phyloP scores from a whole-genome alignment of 2,329 filamentous ascomycete genomes.

The Trematosphaeria pertusa region DNA sequence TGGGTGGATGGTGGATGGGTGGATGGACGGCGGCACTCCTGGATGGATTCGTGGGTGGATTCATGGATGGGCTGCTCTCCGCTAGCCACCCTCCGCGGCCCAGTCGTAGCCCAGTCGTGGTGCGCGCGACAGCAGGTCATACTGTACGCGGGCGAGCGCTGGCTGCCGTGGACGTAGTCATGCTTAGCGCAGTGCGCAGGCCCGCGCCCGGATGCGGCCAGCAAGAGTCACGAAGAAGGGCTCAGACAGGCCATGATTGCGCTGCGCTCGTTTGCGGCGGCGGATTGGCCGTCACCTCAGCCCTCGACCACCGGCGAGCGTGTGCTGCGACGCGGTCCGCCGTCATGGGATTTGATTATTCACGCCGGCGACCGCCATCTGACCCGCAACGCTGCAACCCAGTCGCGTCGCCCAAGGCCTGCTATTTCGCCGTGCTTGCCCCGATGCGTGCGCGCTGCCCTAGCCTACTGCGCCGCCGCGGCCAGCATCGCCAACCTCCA shows the following conservation, averaged over 20 bases:
- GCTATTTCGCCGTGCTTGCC: constrained; percentile 9
- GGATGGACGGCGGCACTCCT: not conserved
- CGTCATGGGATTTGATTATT: constrained; percentile 25
- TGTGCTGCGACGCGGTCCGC: constrained; percentile 1
- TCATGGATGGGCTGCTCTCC: not conserved
- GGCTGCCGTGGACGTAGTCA: no score
- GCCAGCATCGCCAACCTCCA: constrained; percentile 6
- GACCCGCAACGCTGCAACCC: constrained; percentile 23
- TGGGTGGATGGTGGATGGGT: not conserved
- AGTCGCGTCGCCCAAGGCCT: constrained; percentile 9
- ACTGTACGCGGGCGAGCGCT: no score
- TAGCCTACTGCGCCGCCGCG: constrained; percentile 11
- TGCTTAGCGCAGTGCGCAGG: no score
- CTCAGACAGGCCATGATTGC: not conserved
- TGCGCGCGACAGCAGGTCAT: no score
- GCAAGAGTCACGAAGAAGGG: no score
- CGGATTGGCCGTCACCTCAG: not conserved
- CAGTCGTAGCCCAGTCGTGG: no score
- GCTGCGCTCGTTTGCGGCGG: constrained; percentile 2
- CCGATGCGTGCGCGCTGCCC: constrained; percentile 8
- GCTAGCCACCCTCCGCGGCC: not conserved
- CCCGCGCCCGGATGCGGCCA: no score
- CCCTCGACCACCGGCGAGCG: constrained; percentile 3
- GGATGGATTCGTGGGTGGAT: not conserved
- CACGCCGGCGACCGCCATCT: constrained; percentile 28